A percentile compares a stretch with the other conserved stretches of the same genome.
Conservation (phyloP, 2,329 filamentous ascomycete genomes). For the Aspergillus ibericus region DNA sequence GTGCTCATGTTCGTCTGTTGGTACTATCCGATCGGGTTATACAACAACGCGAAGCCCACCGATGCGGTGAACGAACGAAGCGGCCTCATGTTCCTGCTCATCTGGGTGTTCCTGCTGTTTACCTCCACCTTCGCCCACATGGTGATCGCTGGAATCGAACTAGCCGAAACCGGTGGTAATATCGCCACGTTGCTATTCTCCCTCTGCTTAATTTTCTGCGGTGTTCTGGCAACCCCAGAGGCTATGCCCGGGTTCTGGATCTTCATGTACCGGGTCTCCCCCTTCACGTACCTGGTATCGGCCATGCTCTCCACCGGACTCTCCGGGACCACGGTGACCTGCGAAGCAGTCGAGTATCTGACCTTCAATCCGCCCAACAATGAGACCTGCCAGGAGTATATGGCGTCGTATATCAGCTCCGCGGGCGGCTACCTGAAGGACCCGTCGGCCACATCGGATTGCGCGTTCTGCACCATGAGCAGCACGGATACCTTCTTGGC, state of each 20-base stretch:
- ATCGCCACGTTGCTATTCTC: slow-evolving; percentile 62
- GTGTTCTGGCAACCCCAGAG: slow-evolving; percentile 51
- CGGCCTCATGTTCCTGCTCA: slow-evolving; percentile 64
- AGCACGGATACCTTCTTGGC: slow-evolving; percentile 51
- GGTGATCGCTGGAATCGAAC: slow-evolving; percentile 67
- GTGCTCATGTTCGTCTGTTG: slow-evolving; percentile 65
- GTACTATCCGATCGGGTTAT: slow-evolving; percentile 63
- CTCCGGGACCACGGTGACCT: slow-evolving; percentile 26
- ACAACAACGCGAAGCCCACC: slow-evolving; percentile 41
- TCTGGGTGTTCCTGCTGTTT: slow-evolving; percentile 67
- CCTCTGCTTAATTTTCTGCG: slow-evolving; percentile 60
- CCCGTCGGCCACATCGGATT: slow-evolving; percentile 44
- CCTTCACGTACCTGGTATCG: slow-evolving; percentile 62
- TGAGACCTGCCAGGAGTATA: slow-evolving; percentile 60
- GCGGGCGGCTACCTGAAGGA: slow-evolving; percentile 47
- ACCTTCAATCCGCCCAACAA: slow-evolving; percentile 52
- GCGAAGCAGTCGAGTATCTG: slow-evolving; percentile 32
- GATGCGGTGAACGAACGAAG: slow-evolving; percentile 53
- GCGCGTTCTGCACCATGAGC: slow-evolving; percentile 50
- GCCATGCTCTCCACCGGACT: slow-evolving; percentile 43
- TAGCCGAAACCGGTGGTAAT: slow-evolving; percentile 66
- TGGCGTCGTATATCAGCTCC: slow-evolving; percentile 39
- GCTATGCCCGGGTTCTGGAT: slow-evolving; percentile 71
- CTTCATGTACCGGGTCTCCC: slow-evolving; percentile 71
- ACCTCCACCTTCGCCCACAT: slow-evolving; percentile 71